These are phyloP conservation scores for Kentomonas sorsogonicus DNA, from an alignment of 208 protist genomes.

Conservation along the genomic window DNA sequence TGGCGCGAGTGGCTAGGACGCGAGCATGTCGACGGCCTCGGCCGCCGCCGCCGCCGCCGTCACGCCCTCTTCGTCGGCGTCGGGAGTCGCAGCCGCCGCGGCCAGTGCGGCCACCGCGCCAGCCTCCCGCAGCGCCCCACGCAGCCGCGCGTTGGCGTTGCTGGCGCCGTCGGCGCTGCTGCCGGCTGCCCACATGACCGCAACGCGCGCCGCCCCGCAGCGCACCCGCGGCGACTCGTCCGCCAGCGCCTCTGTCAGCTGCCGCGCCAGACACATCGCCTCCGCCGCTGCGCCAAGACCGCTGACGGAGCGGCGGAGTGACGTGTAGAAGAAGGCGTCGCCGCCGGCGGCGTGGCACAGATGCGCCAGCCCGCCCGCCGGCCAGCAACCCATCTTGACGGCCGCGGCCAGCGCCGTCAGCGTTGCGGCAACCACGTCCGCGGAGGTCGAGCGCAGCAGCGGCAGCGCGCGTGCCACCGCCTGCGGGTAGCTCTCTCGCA, in stretches of 20 bases:
- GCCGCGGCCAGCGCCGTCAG: no score
- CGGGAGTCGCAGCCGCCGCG: constrained; percentile 16
- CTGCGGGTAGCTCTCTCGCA: no score
- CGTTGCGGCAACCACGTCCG: no score
- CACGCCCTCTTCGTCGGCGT: constrained; percentile 13
- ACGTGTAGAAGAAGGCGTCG: no score
- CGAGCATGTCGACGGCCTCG: neutral
- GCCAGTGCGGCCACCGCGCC: constrained; percentile 15
- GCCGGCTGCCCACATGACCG: constrained; percentile 18
- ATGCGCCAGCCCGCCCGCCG: no score
- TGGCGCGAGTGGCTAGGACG: neutral
- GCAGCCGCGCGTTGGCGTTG: constrained; percentile 11
- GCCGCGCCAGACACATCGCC: constrained; percentile 12
- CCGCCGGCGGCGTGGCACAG: no score
- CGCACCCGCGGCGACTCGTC: constrained; percentile 16
- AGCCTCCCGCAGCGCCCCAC: constrained; percentile 19
- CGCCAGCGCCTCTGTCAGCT: constrained; percentile 19
- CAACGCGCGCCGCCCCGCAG: constrained; percentile 18
- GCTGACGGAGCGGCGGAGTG: no score
- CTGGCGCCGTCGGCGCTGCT: constrained; percentile 20
- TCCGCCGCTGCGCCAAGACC: no score
- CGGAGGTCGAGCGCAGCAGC: no score
- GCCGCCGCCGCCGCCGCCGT: neutral
- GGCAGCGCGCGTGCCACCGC: no score
- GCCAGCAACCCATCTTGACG: no score